phyloP scores from a whole-genome alignment of 192 early-diverging fungal species.

The Backusella mclennaniae region DNA sequence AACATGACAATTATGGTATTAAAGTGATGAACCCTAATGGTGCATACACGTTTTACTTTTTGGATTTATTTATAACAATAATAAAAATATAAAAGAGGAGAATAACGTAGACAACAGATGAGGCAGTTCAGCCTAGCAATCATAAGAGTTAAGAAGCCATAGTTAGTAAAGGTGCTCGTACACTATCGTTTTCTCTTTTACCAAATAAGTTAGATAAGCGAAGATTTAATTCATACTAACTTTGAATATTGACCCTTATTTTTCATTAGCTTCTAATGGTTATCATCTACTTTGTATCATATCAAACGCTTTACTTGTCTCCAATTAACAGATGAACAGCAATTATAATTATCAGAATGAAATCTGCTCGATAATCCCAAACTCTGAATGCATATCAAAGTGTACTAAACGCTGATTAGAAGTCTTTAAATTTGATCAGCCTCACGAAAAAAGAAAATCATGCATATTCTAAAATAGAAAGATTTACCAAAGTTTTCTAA shows the following conservation, averaged over 20 bases:
- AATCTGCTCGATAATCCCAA: not conserved
- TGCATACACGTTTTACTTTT: not conserved
- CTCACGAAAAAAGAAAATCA: not conserved
- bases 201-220: not conserved
- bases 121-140: not conserved
- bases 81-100: not conserved
- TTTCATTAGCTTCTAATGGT: not conserved
- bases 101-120: not conserved
- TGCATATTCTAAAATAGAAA: not conserved
- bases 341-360: not conserved
- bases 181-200: slow-evolving; percentile 10
- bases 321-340: not conserved
- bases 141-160: not conserved
- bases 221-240: not conserved
- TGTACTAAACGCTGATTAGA: not conserved
- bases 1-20: not conserved
- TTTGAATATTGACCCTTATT: not conserved
- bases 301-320: not conserved
- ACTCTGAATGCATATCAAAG: not conserved
- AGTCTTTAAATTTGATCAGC: not conserved
- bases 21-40: not conserved
- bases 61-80: not conserved
- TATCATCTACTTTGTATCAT: not conserved
- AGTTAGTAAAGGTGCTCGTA: not conserved
- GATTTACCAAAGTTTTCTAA: not conserved